Conservation (phyloP, 768 basidiomycete species). For the Sistotremastrum niveocremeum region DNA sequence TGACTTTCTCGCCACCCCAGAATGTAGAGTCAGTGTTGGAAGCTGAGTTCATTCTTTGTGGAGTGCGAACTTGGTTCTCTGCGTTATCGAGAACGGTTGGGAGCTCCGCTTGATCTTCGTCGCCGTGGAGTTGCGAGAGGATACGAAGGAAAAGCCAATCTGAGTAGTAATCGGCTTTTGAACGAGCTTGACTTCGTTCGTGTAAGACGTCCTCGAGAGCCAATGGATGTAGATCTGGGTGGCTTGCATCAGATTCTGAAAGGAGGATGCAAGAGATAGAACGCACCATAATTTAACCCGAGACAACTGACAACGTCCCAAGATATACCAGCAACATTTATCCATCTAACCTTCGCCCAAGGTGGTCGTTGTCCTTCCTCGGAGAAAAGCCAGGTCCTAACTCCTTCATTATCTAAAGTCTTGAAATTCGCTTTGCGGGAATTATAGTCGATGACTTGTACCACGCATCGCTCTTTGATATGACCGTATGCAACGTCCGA, state of each 20-base stretch:
- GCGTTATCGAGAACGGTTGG: no score
- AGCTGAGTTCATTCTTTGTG: no score
- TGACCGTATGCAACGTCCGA: slow-evolving; percentile 43
- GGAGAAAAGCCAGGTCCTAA: slow-evolving; percentile 41
- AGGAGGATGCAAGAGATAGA: no score
- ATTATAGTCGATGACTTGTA: slow-evolving; percentile 58
- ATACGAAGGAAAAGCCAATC: slow-evolving; percentile 60
- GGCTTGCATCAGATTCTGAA: no score
- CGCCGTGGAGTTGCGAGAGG: slow-evolving; percentile 44
- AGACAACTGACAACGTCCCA: slow-evolving; percentile 65
- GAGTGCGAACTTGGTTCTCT: no score
- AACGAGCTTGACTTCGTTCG: slow-evolving; percentile 31
- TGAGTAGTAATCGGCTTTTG: slow-evolving; percentile 58
- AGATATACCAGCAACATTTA: slow-evolving; percentile 51
- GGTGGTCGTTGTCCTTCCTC: slow-evolving; percentile 30
- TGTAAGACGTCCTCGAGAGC: slow-evolving; percentile 60
- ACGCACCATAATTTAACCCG: slow-evolving; percentile 38
- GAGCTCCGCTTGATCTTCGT: no score
- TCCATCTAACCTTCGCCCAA: slow-evolving; percentile 65
- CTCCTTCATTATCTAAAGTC: slow-evolving; percentile 46
- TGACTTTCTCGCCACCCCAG: no score
- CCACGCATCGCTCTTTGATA: slow-evolving; percentile 45
- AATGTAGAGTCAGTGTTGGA: no score
- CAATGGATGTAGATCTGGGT: slow-evolving; percentile 51
- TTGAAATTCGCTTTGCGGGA: slow-evolving; percentile 37